Percentiles rank a stretch among this genome's conserved stretches.
These are phyloP conservation scores for Xylaria nigripes DNA, from an alignment of 495 filamentous ascomycete genomes.

Conservation along the genomic window DNA sequence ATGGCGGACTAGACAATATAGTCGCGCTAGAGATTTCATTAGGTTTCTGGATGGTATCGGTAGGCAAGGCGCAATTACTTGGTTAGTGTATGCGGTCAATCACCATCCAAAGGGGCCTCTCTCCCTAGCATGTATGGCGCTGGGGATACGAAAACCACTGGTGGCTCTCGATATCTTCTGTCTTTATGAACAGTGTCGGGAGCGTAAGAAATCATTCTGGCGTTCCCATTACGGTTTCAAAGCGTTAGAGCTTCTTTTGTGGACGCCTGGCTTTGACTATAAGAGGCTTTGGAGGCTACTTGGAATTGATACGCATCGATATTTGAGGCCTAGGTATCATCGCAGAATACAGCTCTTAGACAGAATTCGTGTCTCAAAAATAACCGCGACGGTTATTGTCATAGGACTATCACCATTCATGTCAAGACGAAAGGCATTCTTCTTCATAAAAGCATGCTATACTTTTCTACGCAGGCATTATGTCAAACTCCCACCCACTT, in stretches of 20 bases:
- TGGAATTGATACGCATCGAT: background rate
- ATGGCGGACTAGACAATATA: conserved; percentile 4
- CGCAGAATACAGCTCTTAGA: background rate
- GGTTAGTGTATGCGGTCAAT: conserved; percentile 4
- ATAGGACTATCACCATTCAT: conserved; percentile 26
- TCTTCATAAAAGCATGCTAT: conserved; percentile 31
- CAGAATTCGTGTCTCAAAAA: background rate
- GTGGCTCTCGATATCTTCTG: conserved; percentile 18
- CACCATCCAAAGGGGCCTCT: background rate
- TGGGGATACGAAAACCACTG: conserved; percentile 9
- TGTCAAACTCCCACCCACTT: conserved; percentile 13
- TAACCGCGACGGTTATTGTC: conserved; percentile 1
- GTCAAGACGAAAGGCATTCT: conserved; percentile 29
- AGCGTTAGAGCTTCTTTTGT: conserved; percentile 11
- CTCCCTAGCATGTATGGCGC: conserved; percentile 12
- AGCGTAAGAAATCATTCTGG: conserved; percentile 8
- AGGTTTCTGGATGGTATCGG: conserved; percentile 2
- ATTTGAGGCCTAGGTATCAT: background rate
- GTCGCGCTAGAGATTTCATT: background rate
- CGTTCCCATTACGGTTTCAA: conserved; percentile 4
- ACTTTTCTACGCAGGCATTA: conserved; percentile 22
- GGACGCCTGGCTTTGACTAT: conserved; percentile 3
- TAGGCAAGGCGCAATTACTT: background rate
- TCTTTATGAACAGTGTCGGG: conserved; percentile 14
- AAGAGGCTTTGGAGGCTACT: conserved; percentile 7